Base-by-base conservation (phyloP, 2,329 filamentous ascomycete genomes). In the Aureobasidium pullulans region DNA sequence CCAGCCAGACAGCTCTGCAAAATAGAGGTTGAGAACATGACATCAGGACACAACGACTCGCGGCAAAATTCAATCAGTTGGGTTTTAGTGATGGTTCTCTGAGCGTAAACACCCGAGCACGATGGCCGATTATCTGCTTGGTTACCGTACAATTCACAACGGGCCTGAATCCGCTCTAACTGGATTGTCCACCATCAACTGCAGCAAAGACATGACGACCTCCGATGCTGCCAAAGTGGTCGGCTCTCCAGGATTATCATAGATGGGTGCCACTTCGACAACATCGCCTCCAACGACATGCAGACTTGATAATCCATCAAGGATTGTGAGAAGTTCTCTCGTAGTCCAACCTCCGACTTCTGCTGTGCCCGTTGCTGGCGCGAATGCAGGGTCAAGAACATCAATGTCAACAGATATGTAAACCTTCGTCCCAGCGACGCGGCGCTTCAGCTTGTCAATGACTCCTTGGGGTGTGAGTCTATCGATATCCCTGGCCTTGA, bases 291-390 rank as follows among this genome's bases (percentile, higher is more conserved):
- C 82, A 32, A 85, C 74, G 16, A 85, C 75, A 54, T 84, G 77
- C 49, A 85, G 64, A 0, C 81, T 82, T 42, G 75, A 75, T n/a
- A 86, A 72, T 0, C 81, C 82, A 64, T 84, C 81, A 23, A 85
- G 69, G 60, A 85, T 81, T 0, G 80, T 81, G 42, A 83, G 69
- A 28, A 85, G 69, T 64, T 85, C 83, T 39, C 83, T 75, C 0
- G 81, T 84, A 0, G 77, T 79, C 83, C 83, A 85, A 3, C 83
- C 83, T 47, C 83, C 83, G 1, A 81, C 80, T 66, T 85, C 83
- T 9, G 82, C 77, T 1, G 83, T 85, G 2, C 83, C 83, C 0
- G 83, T 85, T 8, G 75, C 80, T n/a, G 73, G 79, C 60, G 79
- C 79, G 69, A 75, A 82, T 1, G 80, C 79, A 4, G 80, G 80